Base-by-base conservation (phyloP, 2,329 filamentous ascomycete species). In the Helotiales sp. region DNA sequence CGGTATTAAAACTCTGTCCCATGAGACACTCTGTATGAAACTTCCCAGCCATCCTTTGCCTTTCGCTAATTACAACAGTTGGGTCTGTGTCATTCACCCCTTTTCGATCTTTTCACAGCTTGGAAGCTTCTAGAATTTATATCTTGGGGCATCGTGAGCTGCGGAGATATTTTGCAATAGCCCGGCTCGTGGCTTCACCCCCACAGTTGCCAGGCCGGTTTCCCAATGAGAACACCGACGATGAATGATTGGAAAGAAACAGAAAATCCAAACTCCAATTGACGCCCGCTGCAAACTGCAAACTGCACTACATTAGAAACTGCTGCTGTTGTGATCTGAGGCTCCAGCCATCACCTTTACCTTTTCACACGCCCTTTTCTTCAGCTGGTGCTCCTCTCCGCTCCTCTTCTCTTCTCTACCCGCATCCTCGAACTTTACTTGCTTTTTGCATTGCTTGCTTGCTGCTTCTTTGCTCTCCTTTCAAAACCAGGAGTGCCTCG, bases 41-140 rank as follows among this genome's bases (percentile, higher is more conserved):
- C 30, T 20, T 34, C 15, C 52, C 54, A 37, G 54, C 54, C 30
- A 22, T 58, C n/a, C 22, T 37, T 40, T 34, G 10, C n/a, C 6
- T 40, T 22, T 37, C 54, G 49, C 49, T 28, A 60, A 40, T 60
- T 47, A 17, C 24, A 22, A 1, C 17, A 22, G 30, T 37, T 57
- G 52, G 37, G 20, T 40, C 34, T 43, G 34, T 43, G 55, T 58
- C 30, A 34, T 61, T 34, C 43, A 17, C 24, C n/a, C 28, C 22
- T 32, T 28, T 34, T 24, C 32, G 15, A n/a, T 40, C 24, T 55
- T 26, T 40, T 40, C 17, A n/a, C 11, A 13, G 17, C 13, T 54
- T 63, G 20, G 64, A 66, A 66, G 64, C 60, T 66, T 66, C 64
- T 43, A 63, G 64, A 66, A 66, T 61, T 28, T 5, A 28, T n/a